Percentiles rank a stretch among this genome's conserved stretches.
Evolutionary conservation across 352 stramenopile species (phyloP).

Genomic region (Pythium grandisporangium): DNA sequence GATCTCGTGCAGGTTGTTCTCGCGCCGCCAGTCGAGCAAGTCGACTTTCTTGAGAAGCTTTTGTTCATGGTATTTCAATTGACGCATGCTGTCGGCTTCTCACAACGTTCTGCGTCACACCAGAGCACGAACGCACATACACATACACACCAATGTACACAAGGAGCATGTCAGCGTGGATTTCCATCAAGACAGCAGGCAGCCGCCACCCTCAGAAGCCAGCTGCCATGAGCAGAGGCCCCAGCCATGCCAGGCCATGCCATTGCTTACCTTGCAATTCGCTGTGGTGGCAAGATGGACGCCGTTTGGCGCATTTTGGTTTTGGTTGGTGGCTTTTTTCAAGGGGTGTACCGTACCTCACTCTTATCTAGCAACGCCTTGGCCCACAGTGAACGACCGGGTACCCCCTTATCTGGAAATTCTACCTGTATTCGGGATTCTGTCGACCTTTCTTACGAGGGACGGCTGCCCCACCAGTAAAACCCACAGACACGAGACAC

Average conservation of each 20-base stretch:
- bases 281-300: too few relatives aligned
- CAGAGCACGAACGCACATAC: too few relatives aligned
- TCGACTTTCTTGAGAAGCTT: constrained; percentile 99
- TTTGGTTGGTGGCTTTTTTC: too few relatives aligned
- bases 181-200: too few relatives aligned
- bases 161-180: too few relatives aligned
- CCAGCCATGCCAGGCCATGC: too few relatives aligned
- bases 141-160: background rate
- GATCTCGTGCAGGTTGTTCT: constrained; percentile 98
- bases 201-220: background rate
- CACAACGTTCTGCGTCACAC: too few relatives aligned
- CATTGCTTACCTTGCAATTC: too few relatives aligned
- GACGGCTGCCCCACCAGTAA: constrained; percentile 3
- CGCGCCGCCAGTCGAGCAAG: constrained; percentile 97
- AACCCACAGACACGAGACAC: constrained; percentile 10
- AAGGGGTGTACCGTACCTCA: too few relatives aligned
- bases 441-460: constrained; percentile 2
- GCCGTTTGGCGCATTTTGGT: too few relatives aligned
- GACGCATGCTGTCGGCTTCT: too few relatives aligned
- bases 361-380: constrained; percentile 9
- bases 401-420: constrained; percentile 6
- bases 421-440: constrained; percentile 4
- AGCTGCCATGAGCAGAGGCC: too few relatives aligned
- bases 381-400: background rate
- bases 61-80: constrained; percentile 95